These are phyloP conservation scores for Puccinellia tenuiflora DNA, from an alignment of 176 grass and related monocot genomes.

Conservation along the genomic window DNA sequence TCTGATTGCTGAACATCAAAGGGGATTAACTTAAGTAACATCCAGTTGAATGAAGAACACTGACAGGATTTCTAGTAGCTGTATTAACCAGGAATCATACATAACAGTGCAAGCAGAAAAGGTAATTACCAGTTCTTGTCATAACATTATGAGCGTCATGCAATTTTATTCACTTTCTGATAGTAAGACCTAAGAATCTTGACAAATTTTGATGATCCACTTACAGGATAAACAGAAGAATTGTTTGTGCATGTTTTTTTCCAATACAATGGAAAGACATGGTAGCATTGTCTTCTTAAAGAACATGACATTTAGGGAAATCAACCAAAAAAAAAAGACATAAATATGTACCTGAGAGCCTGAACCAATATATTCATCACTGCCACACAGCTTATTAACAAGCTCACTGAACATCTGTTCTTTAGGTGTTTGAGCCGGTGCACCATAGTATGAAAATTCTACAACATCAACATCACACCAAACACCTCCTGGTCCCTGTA, in stretches of 20 bases:
- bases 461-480: slow-evolving; percentile 99
- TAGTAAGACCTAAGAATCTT: slow-evolving; percentile 8
- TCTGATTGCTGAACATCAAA: neutral
- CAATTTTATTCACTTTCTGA: slow-evolving; percentile 11
- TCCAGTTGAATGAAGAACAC: slow-evolving; percentile 17
- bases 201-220: neutral
- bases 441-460: slow-evolving; percentile 97
- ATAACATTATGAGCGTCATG: neutral
- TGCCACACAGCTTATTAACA: slow-evolving; percentile 79
- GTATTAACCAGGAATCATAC: neutral
- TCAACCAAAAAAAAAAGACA: slow-evolving; percentile 18
- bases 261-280: slow-evolving; percentile 8
- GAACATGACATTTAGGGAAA: neutral
- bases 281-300: slow-evolving; percentile 12
- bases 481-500: slow-evolving; percentile 90
- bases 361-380: slow-evolving; percentile 88
- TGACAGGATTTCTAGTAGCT: neutral
- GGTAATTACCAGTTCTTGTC: neutral
- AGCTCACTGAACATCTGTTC: slow-evolving; percentile 84
- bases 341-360: slow-evolving; percentile 79
- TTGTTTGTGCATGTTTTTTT: neutral
- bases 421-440: slow-evolving; percentile 84
- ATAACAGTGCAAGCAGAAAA: slow-evolving; percentile 5
- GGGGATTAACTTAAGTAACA: slow-evolving; percentile 8
- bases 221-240: slow-evolving; percentile 3